Conservation (phyloP, 2,329 filamentous ascomycete genomes). For the Thielaviopsis cerberus region DNA sequence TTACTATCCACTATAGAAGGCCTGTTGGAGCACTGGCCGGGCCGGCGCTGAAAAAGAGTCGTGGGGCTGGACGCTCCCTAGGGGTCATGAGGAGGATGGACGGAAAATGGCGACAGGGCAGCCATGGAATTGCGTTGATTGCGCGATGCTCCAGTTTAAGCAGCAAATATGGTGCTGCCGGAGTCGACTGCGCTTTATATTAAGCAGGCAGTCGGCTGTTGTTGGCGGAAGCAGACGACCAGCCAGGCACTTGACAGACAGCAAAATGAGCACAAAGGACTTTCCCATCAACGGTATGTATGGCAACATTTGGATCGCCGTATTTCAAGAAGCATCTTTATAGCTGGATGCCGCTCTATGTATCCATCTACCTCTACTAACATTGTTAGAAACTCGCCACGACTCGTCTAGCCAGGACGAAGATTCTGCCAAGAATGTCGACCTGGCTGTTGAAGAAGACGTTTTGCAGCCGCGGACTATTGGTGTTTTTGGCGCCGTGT, state of each 20-base stretch:
- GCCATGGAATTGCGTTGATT: background rate
- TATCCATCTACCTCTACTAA: too few relatives aligned
- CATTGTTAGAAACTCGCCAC: background rate
- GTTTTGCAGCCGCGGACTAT: slow-evolving; percentile 22
- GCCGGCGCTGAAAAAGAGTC: too few relatives aligned
- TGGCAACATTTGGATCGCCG: too few relatives aligned
- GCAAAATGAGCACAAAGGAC: background rate
- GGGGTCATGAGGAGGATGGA: too few relatives aligned
- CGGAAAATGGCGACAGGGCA: background rate
- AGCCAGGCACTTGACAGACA: too few relatives aligned
- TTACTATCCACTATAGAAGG: too few relatives aligned
- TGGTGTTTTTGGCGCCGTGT: slow-evolving; percentile 32
- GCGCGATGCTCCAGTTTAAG: slow-evolving; percentile 1
- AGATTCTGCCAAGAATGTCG: background rate
- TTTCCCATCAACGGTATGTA: background rate
- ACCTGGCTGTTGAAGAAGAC: background rate
- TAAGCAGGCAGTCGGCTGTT: background rate
- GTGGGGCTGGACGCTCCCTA: too few relatives aligned
- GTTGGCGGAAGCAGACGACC: too few relatives aligned
- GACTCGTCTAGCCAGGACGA: slow-evolving; percentile 3
- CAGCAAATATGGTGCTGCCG: slow-evolving; percentile 1
- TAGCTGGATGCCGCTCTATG: too few relatives aligned
- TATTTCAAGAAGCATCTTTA: too few relatives aligned
- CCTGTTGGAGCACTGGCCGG: too few relatives aligned
- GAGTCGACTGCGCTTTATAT: background rate